These are phyloP conservation scores for Calonectria hawksworthii DNA, from an alignment of 2,329 filamentous ascomycete genomes.

Conservation along the genomic window DNA sequence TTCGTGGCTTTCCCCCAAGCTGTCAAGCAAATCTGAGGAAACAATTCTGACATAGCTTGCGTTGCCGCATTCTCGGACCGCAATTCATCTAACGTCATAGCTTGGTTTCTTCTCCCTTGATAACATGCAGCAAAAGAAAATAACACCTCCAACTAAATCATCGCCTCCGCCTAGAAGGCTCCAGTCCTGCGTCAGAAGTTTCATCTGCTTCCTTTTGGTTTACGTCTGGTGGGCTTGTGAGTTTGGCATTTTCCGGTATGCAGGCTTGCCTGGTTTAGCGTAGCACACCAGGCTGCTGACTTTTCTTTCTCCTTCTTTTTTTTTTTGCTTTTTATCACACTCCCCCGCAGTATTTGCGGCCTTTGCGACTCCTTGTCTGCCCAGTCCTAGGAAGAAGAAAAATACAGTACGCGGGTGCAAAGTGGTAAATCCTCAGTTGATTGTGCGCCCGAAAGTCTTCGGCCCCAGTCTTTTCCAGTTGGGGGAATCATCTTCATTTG, in stretches of 20 bases:
- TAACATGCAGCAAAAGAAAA: neutral
- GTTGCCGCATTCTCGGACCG: neutral
- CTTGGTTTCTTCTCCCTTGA: neutral
- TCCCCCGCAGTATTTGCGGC: neutral
- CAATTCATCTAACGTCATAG: neutral
- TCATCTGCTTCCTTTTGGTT: neutral
- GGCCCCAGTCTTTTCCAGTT: constrained; percentile 4
- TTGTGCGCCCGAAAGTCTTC: constrained; percentile 34
- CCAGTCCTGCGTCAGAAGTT: neutral
- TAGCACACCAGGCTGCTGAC: neutral
- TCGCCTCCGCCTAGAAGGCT: neutral
- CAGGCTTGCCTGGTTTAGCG: neutral
- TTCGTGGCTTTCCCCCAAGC: neutral
- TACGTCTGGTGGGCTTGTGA: neutral
- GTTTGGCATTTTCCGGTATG: neutral
- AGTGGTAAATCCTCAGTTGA: constrained; percentile 8
- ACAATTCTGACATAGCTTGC: neutral
- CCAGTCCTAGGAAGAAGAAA: neutral
- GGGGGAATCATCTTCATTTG: constrained; percentile 27
- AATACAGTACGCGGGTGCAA: neutral
- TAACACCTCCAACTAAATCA: neutral
- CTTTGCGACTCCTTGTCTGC: neutral
- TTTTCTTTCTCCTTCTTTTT: neutral
- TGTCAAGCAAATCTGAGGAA: neutral
- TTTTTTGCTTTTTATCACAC: neutral